A percentile compares a stretch with the other conserved stretches of the same genome.
These are phyloP conservation scores for Diplodia corticola DNA, from an alignment of 2,329 filamentous ascomycete species.

Conservation along the genomic window DNA sequence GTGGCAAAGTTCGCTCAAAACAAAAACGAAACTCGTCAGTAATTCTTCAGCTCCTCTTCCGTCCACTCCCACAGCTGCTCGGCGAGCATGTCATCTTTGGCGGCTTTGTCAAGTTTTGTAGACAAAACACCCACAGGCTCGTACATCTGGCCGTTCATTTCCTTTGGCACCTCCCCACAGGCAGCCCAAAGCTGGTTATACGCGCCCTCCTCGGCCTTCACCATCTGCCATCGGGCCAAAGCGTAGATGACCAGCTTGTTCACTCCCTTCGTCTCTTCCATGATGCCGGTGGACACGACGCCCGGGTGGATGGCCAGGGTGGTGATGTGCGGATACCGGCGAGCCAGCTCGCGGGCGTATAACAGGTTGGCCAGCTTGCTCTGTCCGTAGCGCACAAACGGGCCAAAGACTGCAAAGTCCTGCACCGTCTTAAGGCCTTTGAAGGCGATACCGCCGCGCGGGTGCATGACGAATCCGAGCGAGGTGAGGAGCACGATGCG, in stretches of 20 bases:
- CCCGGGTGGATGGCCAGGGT: conserved; percentile 52
- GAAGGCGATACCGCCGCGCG: conserved; percentile 39
- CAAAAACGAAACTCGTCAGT: neutral
- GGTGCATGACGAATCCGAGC: conserved; percentile 22
- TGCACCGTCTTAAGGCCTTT: conserved; percentile 30
- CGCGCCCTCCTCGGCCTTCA: neutral
- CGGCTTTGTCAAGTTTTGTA: neutral
- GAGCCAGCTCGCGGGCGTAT: conserved; percentile 46
- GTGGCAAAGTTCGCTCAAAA: too few relatives aligned
- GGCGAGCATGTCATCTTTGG: neutral
- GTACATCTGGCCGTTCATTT: neutral
- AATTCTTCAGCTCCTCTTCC: neutral
- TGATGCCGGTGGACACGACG: conserved; percentile 35
- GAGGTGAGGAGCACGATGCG: neutral
- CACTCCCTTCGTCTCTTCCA: neutral
- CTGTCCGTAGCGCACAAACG: conserved; percentile 47
- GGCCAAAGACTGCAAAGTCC: conserved; percentile 31
- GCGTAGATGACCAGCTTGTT: neutral
- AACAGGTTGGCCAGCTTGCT: conserved; percentile 55
- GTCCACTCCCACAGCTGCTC: conserved; percentile 9
- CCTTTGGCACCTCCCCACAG: neutral
- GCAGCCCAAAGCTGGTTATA: conserved; percentile 8
- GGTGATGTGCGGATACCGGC: conserved; percentile 48
- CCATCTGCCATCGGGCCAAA: neutral
- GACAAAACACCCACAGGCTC: neutral